Percentiles rank a stretch among this genome's conserved stretches.
These are phyloP conservation scores for Maudiozyma serrabonitensis DNA, from an alignment of 805 yeast species.

Conservation along the genomic window DNA sequence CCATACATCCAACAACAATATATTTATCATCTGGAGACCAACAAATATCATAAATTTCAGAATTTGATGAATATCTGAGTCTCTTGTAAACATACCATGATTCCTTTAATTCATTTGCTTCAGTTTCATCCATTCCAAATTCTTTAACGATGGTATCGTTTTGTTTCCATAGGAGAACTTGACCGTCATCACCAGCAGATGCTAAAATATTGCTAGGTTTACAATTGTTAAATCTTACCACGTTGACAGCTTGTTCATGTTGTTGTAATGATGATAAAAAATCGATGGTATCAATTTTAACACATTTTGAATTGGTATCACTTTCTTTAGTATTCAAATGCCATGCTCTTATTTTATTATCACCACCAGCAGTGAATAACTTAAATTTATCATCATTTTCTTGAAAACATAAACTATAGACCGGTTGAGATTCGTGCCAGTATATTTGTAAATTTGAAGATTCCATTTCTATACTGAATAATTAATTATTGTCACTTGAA, in stretches of 20 bases:
- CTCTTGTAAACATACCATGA: slow-evolving; percentile 49
- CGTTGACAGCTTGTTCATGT: slow-evolving; percentile 93
- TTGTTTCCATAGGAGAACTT: slow-evolving; percentile 68
- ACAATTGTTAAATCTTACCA: slow-evolving; percentile 59
- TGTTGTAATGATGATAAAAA: slow-evolving; percentile 74
- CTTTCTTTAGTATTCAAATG: slow-evolving; percentile 18
- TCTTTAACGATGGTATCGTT: slow-evolving; percentile 43
- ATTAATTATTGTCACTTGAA: background rate
- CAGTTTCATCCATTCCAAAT: slow-evolving; percentile 20
- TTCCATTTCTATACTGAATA: slow-evolving; percentile 5
- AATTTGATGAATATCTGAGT: slow-evolving; percentile 47
- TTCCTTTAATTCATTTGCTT: slow-evolving; percentile 45
- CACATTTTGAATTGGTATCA: slow-evolving; percentile 5
- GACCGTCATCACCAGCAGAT: slow-evolving; percentile 93
- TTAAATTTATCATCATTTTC: slow-evolving; percentile 41
- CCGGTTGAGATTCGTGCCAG: slow-evolving; percentile 56
- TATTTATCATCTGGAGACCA: slow-evolving; percentile 85
- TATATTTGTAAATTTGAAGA: slow-evolving; percentile 28
- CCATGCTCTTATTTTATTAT: slow-evolving; percentile 72
- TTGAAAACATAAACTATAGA: slow-evolving; percentile 59
- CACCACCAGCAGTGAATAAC: slow-evolving; percentile 90
- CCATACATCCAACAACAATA: slow-evolving; percentile 87
- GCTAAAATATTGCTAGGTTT: slow-evolving; percentile 58
- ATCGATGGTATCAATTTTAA: slow-evolving; percentile 41
- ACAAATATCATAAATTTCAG: slow-evolving; percentile 80